Evolutionary conservation across 305 asterid genomes (phyloP), one percentile per base, ranked within the genome.

Genomic region (Fraxinus latifolia): DNA sequence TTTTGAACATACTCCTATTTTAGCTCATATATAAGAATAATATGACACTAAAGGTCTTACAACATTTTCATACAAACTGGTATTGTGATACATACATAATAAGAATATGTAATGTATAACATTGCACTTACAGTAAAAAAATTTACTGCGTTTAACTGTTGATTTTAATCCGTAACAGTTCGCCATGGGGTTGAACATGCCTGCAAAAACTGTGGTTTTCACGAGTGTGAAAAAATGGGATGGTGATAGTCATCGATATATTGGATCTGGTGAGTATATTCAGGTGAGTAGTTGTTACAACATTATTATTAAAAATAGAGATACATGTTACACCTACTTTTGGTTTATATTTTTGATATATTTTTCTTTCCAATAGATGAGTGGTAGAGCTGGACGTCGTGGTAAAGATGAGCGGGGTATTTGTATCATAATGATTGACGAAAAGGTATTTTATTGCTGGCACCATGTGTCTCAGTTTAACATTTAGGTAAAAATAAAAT

Each of bases 311-410:
- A 50, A 60, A 31, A 74, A 42, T 50, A 7, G 33, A 79, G 70
- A 77, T 68, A 15, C 74, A 53, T 80, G 14, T 15, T 47, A 50
- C 77, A 74, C 87, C 72, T 85, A 32, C 58, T 53, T 76, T 77
- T 34, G 36, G 34, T 85, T 23, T 82, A 74, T 65, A 53, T 71
- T 4, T 68, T 84, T 91, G 87, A 84, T 78, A 68, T 23, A 73
- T 67, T 88, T 7, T 80, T 82, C 74, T 83, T 29, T 82, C 80
- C 77, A 87, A 75, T 83, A 96, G 98, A 96, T 96, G 99, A 96
- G 99, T 87, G 99, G 99, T 83, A 94, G 99, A 91, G 99, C 99
- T 87, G 98, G 99, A 82, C 99, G 99, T 12, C 98, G 99, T 87
- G 99, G 99, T 82, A 96, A 96, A 92, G 98, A 96, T 92, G 96